phyloP scores from a whole-genome alignment of 371 early-diverging fungal genomes.

The Lichtheimia corymbifera region DNA sequence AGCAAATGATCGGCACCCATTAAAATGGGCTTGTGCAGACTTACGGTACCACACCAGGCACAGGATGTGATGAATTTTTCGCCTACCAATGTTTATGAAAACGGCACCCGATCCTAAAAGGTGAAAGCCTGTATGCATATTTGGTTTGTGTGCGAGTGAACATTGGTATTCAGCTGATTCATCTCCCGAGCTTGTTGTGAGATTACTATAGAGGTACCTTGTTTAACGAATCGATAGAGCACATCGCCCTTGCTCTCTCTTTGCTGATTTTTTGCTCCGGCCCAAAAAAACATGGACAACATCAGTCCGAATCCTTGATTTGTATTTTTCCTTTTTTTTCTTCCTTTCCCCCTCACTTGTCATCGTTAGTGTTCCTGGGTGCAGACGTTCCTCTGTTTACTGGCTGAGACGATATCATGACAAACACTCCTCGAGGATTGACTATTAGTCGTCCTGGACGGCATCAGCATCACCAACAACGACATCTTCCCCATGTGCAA shows the following conservation, averaged over 20 bases:
- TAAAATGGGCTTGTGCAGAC: too few species aligned
- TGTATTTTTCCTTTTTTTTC: background rate
- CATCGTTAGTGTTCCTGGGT: background rate
- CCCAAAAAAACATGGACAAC: background rate
- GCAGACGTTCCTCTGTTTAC: background rate
- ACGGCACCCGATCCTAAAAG: too few species aligned
- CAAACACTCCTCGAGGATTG: conserved; percentile 3
- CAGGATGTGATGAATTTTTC: too few species aligned
- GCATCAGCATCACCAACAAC: background rate
- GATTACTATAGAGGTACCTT: too few species aligned
- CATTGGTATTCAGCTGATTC: background rate
- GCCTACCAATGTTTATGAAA: too few species aligned
- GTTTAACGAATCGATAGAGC: too few species aligned
- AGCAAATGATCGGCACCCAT: conserved; percentile 1
- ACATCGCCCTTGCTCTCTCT: too few species aligned
- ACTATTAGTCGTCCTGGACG: conserved; percentile 3
- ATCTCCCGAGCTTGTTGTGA: background rate
- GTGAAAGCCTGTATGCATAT: too few species aligned
- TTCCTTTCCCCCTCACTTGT: background rate
- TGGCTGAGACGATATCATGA: background rate
- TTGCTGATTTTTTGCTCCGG: background rate
- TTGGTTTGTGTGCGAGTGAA: too few species aligned
- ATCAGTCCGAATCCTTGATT: background rate
- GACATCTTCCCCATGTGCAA: background rate
- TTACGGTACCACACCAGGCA: too few species aligned